These are phyloP conservation scores for Penicillium riverlandense DNA, from an alignment of 495 filamentous ascomycete species.

Conservation along the genomic window DNA sequence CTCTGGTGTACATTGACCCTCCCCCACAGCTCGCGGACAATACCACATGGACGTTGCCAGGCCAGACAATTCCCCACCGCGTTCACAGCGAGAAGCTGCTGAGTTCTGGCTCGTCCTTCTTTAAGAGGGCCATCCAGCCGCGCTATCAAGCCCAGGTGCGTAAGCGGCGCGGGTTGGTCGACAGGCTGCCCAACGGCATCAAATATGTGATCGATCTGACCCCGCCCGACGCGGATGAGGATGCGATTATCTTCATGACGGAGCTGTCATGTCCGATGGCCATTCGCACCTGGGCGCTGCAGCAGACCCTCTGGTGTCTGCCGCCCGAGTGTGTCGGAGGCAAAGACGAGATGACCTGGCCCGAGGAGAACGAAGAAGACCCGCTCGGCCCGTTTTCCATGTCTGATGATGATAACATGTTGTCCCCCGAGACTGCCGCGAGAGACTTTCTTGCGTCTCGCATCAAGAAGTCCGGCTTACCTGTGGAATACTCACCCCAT, in stretches of 20 bases:
- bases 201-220: constrained; percentile 58
- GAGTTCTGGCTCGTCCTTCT: constrained; percentile 38
- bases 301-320: constrained; percentile 39
- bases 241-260: constrained; percentile 49
- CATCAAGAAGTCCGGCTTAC: constrained; percentile 6
- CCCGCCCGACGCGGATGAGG: constrained; percentile 48
- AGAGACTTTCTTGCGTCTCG: no score
- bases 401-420: no score
- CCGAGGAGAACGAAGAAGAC: constrained; percentile 3
- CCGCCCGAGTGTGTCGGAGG: constrained; percentile 28
- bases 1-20: constrained; percentile 48
- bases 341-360: constrained; percentile 18
- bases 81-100: constrained; percentile 40
- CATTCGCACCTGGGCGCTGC: constrained; percentile 36
- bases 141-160: constrained; percentile 16
- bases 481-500: constrained; percentile 50
- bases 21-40: constrained; percentile 16
- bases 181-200: constrained; percentile 31
- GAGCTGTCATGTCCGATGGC: constrained; percentile 50
- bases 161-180: constrained; percentile 23
- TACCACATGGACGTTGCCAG: constrained; percentile 11
- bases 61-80: constrained; percentile 26
- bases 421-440: no score
- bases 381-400: background rate
- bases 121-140: constrained; percentile 40